phyloP scores from a whole-genome alignment of 345 rosid genomes.

The Bruguiera sexangula region DNA sequence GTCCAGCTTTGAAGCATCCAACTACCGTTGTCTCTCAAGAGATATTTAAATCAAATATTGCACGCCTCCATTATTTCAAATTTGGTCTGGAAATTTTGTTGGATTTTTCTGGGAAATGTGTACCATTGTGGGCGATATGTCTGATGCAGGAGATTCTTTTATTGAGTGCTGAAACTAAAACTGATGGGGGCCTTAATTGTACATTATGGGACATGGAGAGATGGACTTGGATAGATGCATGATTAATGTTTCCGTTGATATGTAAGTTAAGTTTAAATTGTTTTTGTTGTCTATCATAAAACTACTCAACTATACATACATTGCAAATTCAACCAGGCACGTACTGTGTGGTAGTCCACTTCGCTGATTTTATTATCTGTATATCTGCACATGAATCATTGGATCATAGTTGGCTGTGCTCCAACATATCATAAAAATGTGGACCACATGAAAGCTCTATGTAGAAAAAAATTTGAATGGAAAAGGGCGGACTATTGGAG shows the following conservation, averaged over 20 bases:
- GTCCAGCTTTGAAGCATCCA: slow-evolving; percentile 31
- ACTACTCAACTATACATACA: not conserved
- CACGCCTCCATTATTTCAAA: not conserved
- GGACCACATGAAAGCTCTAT: not conserved
- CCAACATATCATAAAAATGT: not conserved
- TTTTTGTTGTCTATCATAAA: not conserved
- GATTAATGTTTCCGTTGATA: not conserved
- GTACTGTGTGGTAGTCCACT: not conserved
- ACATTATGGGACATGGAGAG: too few relatives aligned
- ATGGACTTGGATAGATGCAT: too few relatives aligned
- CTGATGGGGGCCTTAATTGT: too few relatives aligned
- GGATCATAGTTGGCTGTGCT: not conserved
- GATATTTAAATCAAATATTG: not conserved
- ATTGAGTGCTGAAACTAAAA: too few relatives aligned
- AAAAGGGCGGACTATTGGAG: slow-evolving; percentile 1
- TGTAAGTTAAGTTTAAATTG: not conserved
- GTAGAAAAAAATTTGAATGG: not conserved
- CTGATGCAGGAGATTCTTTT: too few relatives aligned
- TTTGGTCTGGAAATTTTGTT: not conserved
- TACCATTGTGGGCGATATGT: too few relatives aligned
- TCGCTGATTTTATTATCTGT: not conserved
- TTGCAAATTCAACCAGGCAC: not conserved
- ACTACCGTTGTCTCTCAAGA: slow-evolving; percentile 13
- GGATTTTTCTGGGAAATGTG: too few relatives aligned
- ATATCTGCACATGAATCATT: too few relatives aligned